Base-by-base conservation (phyloP, 2,329 filamentous ascomycete genomes). In the Decorospora gaudefroyi region DNA sequence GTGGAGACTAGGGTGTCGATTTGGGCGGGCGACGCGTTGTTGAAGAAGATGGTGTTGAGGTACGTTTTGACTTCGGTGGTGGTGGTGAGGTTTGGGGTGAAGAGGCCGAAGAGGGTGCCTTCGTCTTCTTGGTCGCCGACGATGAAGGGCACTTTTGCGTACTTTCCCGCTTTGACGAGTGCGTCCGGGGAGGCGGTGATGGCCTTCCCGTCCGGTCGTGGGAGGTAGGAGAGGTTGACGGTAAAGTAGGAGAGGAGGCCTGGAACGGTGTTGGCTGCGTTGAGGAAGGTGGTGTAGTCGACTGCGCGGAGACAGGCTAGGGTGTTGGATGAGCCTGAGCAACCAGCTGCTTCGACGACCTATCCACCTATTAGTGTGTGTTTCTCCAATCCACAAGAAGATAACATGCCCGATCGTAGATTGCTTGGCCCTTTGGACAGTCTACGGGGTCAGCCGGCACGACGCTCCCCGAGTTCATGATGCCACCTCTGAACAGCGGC, bases 71-170 rank as follows among this genome's bases (percentile, higher is more conserved):
- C 55, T 4, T 82, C 69, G 1, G 71, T 70, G 0, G 77, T 81
- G 1, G 77, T 85, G 7, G 81, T 87, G 36, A 91, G 72, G 64
- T 90, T 88, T 21, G 69, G 63, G 53, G 88, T 85, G 65, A 85
- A 84, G 22, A 91, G 74, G 4, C 83, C 76, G 63, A 91, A 90
- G 2, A 91, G 68, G 0, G 87, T 90, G 12, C 87, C 87, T 68
- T 92, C 87, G 61, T 92, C 88, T 72, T 91, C 87, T 67, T 90
- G 86, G 61, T 89, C 80, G 28, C 88, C 87, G 26, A 87, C 78
- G 42, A 86, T 85, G 62, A 85, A 78, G 2, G 83, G 83, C 0
- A 85, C 78, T 9, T 76, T 74, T 6, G 82, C 77, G 51, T 81
- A 84, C 49, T 76, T 76, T 10, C 84, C 82, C 0, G 65, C 58